These are phyloP conservation scores for Trichoderma simmonsii DNA, from an alignment of 2,329 filamentous ascomycete species.

Conservation along the genomic window DNA sequence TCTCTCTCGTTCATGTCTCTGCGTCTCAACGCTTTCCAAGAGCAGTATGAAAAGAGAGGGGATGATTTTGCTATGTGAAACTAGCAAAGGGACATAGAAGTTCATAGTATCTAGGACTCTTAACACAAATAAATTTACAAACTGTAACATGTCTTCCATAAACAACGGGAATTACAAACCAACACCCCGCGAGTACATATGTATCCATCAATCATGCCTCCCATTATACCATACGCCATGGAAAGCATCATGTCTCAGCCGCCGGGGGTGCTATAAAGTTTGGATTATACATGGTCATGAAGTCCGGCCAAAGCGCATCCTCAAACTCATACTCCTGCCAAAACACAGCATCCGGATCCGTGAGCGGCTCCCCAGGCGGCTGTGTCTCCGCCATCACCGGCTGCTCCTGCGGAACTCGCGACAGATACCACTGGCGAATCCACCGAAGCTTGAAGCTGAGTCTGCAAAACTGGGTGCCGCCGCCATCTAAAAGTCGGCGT, in stretches of 20 bases:
- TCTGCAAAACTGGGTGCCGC: conserved; percentile 30
- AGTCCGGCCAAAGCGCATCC: conserved; percentile 30
- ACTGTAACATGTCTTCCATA: background rate
- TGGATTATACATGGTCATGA: conserved; percentile 25
- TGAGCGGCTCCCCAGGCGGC: background rate
- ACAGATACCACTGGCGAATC: conserved; percentile 40
- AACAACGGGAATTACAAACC: too few species aligned
- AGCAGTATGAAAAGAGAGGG: background rate
- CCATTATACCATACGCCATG: too few species aligned
- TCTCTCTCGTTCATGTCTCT: background rate
- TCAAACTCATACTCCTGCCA: conserved; percentile 28
- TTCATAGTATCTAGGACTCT: too few species aligned
- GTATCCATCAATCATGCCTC: too few species aligned
- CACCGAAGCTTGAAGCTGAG: conserved; percentile 38
- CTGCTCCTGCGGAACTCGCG: conserved; percentile 24
- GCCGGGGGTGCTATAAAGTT: background rate
- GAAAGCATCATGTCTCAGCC: background rate
- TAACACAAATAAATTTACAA: too few species aligned
- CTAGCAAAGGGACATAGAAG: background rate
- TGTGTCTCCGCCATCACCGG: conserved; percentile 14
- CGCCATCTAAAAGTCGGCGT: conserved; percentile 30
- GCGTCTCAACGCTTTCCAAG: background rate
- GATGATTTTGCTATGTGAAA: background rate
- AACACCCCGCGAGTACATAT: too few species aligned
- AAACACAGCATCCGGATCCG: conserved; percentile 12